Base-by-base conservation (phyloP, 345 rosid species). In the Populus deltoides region DNA sequence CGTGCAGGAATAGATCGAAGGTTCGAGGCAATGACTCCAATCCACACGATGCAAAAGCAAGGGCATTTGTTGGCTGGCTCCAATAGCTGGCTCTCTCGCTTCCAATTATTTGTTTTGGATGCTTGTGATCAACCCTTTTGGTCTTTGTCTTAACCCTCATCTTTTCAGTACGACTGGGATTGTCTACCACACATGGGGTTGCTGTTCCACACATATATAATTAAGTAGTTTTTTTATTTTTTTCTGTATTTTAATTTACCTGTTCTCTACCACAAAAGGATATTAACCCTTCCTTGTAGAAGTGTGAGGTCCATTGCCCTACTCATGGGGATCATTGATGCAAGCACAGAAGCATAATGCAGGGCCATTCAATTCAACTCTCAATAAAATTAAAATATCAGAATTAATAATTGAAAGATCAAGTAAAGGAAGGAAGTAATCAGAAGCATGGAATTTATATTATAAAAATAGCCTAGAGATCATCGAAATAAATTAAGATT, bases 161-260 rank as follows among this genome's bases (percentile, higher is more conserved):
- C 29, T 25, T 66, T 33, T 33, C 36, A 33, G 36, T 63, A 57
- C 79, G 79, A 78, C 77, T 57, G n/a, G 22, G 53, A 59, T 68
- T 41, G 68, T 39, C 18, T 20, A 7, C 13, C 31, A 20, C 71
- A 31, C 33, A 31, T 45, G 33, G 31, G 65, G 10, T 59, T 1
- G 67, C 35, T 3, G 3, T 25, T 63, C 7, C 20, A 10, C 65
- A 1, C 65, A 59, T 2, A n/a, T 20, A 22, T 22, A 53, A 53
- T 8, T 1, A 53, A 20, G 61, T 22, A 53, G 8, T 53, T 18
- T 53, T 53, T 20, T 55, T 9, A n/a, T 55, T 18, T 22, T 18
- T 53, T 53, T 39, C 2, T 39, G 6, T 53, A 18, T 53, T 16
- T 16, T 49, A 49, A 49, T 15, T 53, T 53, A 20, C 59, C 2